These are phyloP conservation scores for Globisporangium cystogenes DNA, from an alignment of 352 stramenopile species.

Conservation along the genomic window DNA sequence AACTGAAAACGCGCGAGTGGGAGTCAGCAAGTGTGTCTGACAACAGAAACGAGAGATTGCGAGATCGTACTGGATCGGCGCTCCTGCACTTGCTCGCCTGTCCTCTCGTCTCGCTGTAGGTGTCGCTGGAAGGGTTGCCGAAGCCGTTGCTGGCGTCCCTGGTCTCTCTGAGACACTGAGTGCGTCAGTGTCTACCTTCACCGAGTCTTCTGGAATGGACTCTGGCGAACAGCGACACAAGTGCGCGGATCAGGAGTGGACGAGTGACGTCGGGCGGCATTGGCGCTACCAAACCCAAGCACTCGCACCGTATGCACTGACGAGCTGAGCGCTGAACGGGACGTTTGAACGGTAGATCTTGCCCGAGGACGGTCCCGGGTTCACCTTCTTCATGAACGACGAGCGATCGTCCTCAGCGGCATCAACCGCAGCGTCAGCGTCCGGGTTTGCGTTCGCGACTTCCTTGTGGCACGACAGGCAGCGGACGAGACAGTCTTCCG, in stretches of 20 bases:
- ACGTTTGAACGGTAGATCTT: slow-evolving; percentile 60
- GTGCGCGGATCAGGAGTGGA: background rate
- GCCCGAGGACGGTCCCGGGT: slow-evolving; percentile 37
- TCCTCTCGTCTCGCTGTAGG: slow-evolving; percentile 5
- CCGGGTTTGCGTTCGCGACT: slow-evolving; percentile 20
- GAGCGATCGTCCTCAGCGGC: slow-evolving; percentile 15
- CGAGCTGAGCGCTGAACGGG: slow-evolving; percentile 42
- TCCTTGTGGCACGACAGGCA: slow-evolving; percentile 73
- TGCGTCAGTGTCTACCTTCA: background rate
- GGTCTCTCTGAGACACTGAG: slow-evolving; percentile 3
- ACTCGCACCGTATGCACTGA: slow-evolving; percentile 10
- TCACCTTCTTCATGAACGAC: slow-evolving; percentile 33
- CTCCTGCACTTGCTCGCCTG: background rate
- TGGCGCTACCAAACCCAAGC: no score
- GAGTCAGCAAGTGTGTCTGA: background rate
- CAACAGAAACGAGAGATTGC: background rate
- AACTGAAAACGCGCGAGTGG: slow-evolving; percentile 3
- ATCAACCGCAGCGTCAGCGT: slow-evolving; percentile 14
- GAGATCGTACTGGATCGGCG: slow-evolving; percentile 13
- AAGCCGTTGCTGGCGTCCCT: background rate
- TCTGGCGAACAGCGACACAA: slow-evolving; percentile 1
- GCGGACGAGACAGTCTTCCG: slow-evolving; percentile 61
- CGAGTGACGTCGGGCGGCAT: no score
- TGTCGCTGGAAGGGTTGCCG: background rate
- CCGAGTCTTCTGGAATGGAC: slow-evolving; percentile 10